Evolutionary conservation across 2,329 filamentous ascomycete genomes (phyloP).

Genomic region (Cladosporium sp.): DNA sequence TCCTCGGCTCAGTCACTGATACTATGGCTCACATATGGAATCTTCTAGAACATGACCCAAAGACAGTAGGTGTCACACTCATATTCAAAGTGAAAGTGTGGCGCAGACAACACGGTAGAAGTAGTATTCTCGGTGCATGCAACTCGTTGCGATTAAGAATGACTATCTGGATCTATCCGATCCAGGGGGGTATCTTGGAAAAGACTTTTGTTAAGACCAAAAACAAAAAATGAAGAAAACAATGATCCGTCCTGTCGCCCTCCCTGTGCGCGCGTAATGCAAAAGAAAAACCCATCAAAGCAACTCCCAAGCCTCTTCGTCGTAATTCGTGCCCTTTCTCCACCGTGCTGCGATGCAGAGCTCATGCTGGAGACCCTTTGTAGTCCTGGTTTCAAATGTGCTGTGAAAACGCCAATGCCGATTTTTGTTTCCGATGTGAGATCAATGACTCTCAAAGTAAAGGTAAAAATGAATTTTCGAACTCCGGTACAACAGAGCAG

Average conservation of each 20-base stretch:
- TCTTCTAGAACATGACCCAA: constrained; percentile 3
- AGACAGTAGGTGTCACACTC: not conserved
- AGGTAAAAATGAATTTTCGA: constrained; percentile 3
- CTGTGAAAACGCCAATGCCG: not conserved
- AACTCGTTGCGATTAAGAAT: not conserved
- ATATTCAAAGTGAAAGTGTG: not conserved
- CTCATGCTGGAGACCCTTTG: not conserved
- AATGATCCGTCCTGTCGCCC: not conserved
- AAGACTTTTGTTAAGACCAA: not conserved
- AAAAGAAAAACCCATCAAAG: not conserved
- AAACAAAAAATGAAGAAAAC: constrained; percentile 1
- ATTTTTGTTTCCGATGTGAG: not conserved
- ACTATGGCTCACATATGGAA: constrained; percentile 7
- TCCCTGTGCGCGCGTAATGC: not conserved
- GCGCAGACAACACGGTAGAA: not conserved
- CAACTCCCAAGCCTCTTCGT: not conserved
- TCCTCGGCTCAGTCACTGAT: not conserved
- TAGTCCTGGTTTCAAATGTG: not conserved
- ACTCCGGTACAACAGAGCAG: not conserved
- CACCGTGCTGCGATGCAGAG: not conserved
- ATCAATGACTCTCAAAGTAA: not conserved
- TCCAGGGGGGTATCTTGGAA: constrained; percentile 8
- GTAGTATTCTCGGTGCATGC: not conserved
- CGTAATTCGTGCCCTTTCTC: not conserved
- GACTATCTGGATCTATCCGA: not conserved